Evolutionary conservation across 2,329 filamentous ascomycete genomes (phyloP).

Genomic region (Aspergillus luchuensis): DNA sequence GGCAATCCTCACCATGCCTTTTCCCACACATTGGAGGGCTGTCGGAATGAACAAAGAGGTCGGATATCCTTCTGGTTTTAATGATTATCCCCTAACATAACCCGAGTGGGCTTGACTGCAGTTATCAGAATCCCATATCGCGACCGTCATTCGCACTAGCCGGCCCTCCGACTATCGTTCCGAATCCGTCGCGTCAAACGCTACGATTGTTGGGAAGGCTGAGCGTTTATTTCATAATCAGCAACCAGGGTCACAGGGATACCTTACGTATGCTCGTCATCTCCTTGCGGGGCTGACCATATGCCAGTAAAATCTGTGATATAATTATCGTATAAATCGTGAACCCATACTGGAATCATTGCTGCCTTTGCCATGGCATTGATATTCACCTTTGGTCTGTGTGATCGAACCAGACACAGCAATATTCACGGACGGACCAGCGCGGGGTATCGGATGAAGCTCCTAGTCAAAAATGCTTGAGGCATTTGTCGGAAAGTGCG

Average conservation of each 20-base stretch:
- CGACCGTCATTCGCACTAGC: background rate
- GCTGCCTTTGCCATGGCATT: background rate
- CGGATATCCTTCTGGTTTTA: background rate
- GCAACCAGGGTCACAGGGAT: constrained; percentile 31
- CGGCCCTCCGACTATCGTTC: background rate
- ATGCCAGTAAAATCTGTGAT: no score
- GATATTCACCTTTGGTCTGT: background rate
- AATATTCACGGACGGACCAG: constrained; percentile 37
- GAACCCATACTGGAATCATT: background rate
- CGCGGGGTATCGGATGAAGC: constrained; percentile 39
- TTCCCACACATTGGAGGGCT: background rate
- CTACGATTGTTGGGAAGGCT: constrained; percentile 1
- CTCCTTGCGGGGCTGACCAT: background rate
- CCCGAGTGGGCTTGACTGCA: background rate
- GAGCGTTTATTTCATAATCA: constrained; percentile 30
- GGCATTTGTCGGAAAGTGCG: constrained; percentile 31
- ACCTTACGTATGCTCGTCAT: no score
- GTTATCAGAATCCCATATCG: constrained; percentile 4
- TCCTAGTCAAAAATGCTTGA: constrained; percentile 28
- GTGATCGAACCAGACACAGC: constrained; percentile 22
- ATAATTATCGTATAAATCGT: background rate
- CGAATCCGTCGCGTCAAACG: constrained; percentile 8
- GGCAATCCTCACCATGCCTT: background rate
- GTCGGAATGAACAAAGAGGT: background rate
- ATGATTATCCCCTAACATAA: background rate